Evolutionary conservation across 495 filamentous ascomycete genomes (phyloP), one percentile per base, ranked within the genome.

Genomic region (Penicillium lagena): DNA sequence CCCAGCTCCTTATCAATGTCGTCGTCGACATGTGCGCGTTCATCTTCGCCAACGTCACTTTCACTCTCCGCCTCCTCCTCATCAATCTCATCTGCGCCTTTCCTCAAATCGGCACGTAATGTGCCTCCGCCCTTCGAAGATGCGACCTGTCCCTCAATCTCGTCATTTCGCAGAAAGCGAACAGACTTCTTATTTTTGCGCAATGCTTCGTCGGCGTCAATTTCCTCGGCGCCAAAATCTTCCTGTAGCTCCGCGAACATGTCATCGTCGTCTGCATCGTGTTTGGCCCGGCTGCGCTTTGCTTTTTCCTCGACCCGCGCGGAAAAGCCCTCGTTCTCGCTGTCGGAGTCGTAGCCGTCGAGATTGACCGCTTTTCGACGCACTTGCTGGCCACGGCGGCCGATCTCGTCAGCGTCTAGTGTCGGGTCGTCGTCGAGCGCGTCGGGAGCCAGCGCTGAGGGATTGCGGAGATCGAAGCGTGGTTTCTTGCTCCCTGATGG

Each of bases 331-430:
- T 97, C 93, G 43, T 90, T 90, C 8, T 91, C 90, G 29, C 86
- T 93, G 63, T 99, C 93, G 0, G 84, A 91, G 42, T 96, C 91
- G 67, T 97, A 97, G 3, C 94, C 93, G 55, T 97, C 93, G 28
- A 98, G 81, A 49, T 96, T 95, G 29, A 98, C 82, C 2, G 90
- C 93, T 53, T 88, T 86, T 44, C 93, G 89, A 55, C 95, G 95
- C 0, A 85, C 82, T 36, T 83, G 81, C 32, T 80, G 73, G 0
- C 81, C 85, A 12, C 82, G 73, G n/a, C 81, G 81, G 32, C 91
- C 91, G 47, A 97, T 95, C 40, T 95, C 90, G 55, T 96, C 93
- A 10, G 89, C 87, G 33, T 95, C 90, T 12, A 95, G 78, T 15
- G 89, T 77, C 4, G 85, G 75, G 52, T 90, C 87, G 29, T 91